Evolutionary conservation across 192 early-diverging fungal genomes (phyloP).

Genomic region (Backusella westeae): DNA sequence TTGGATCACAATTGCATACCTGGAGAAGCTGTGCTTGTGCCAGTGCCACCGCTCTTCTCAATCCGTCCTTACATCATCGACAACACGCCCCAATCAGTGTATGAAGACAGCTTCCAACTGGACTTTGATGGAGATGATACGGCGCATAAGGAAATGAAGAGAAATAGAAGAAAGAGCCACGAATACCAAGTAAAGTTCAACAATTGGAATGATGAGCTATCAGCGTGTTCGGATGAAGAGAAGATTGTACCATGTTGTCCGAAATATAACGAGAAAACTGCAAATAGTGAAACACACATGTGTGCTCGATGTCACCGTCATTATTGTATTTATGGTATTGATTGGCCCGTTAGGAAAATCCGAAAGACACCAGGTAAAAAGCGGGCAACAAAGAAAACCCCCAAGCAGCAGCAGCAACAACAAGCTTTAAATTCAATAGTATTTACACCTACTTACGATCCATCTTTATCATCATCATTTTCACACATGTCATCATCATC

Average conservation of each 20-base stretch:
- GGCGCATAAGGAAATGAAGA: background rate
- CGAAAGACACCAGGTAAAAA: background rate
- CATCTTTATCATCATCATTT: background rate
- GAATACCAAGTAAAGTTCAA: background rate
- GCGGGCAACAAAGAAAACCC: background rate
- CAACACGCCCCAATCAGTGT: background rate
- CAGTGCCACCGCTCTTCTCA: background rate
- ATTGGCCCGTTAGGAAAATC: slow-evolving; percentile 30
- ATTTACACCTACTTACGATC: background rate
- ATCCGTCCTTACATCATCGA: too few relatives aligned
- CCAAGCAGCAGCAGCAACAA: background rate
- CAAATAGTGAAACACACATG: slow-evolving; percentile 15
- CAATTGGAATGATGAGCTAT: background rate
- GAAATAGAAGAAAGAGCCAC: background rate
- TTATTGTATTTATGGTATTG: slow-evolving; percentile 17
- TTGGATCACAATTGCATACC: background rate
- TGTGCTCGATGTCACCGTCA: slow-evolving; percentile 36
- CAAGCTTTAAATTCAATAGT: background rate
- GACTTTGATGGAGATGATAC: too few relatives aligned
- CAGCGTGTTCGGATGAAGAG: slow-evolving; percentile 12
- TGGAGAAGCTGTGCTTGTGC: background rate
- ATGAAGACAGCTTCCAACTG: background rate
- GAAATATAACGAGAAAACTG: background rate
- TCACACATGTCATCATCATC: background rate
- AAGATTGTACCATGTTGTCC: background rate